These are phyloP conservation scores for Paspalum notatum DNA, from an alignment of 176 grass and related monocot genomes.

Conservation along the genomic window DNA sequence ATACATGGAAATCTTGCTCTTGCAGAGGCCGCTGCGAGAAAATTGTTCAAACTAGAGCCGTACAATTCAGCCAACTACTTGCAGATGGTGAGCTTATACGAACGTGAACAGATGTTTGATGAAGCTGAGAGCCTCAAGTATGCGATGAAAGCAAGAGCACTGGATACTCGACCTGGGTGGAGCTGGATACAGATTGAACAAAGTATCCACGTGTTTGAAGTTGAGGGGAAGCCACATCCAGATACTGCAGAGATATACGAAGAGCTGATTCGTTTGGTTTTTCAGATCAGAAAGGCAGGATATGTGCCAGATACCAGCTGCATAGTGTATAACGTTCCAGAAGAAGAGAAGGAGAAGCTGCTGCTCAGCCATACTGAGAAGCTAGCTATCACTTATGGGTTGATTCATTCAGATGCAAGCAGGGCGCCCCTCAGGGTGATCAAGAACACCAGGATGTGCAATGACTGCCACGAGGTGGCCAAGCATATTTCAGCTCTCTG, in stretches of 20 bases:
- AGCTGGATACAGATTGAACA: slow-evolving; percentile 74
- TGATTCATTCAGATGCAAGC: slow-evolving; percentile 60
- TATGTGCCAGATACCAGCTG: slow-evolving; percentile 74
- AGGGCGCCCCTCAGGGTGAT: slow-evolving; percentile 67
- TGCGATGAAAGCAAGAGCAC: slow-evolving; percentile 64
- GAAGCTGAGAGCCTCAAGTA: slow-evolving; percentile 81
- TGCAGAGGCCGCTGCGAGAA: slow-evolving; percentile 62
- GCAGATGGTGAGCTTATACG: slow-evolving; percentile 81
- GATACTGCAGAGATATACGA: slow-evolving; percentile 72
- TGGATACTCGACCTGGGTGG: slow-evolving; percentile 63
- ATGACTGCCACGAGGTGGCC: slow-evolving; percentile 73
- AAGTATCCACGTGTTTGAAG: slow-evolving; percentile 68
- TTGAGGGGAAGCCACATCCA: slow-evolving; percentile 58
- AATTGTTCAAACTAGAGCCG: slow-evolving; percentile 72
- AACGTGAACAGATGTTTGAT: slow-evolving; percentile 61
- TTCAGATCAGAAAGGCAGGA: slow-evolving; percentile 59
- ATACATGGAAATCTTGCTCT: slow-evolving; percentile 67
- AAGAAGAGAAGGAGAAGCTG: slow-evolving; percentile 72
- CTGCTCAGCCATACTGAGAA: slow-evolving; percentile 83
- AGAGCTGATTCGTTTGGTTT: slow-evolving; percentile 44
- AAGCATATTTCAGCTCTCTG: slow-evolving; percentile 62
- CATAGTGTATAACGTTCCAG: slow-evolving; percentile 57
- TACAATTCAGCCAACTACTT: slow-evolving; percentile 85
- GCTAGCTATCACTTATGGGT: slow-evolving; percentile 71
- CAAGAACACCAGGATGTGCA: slow-evolving; percentile 85